Evolutionary conservation across 2,329 filamentous ascomycete species (phyloP), one percentile per base, ranked within the genome.

Genomic region (Lachnellula willkommii): DNA sequence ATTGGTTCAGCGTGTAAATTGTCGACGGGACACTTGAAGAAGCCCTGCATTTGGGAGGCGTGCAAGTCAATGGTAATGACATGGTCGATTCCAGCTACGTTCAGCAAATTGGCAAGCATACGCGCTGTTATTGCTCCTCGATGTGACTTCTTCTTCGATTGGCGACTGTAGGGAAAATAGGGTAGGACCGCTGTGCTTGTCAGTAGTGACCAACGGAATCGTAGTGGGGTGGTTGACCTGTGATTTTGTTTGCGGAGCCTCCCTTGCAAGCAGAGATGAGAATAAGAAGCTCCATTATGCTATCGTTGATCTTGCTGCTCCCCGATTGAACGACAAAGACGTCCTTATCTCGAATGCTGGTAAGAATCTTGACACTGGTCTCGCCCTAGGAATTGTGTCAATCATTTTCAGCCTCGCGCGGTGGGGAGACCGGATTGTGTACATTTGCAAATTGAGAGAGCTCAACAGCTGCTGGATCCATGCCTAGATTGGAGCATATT

Each of bases 221-320:
- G 11, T 17, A 12, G 17, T 51, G 22, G 48, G 39, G 37, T 11
- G 39, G 73, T 81, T 65, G 79, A 96, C 93, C 93, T 66, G 93
- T 97, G 70, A 97, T 89, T 68, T 94, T 95, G 77, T 92, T 96
- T 60, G 94, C 90, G 53, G 94, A 97, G 63, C 93, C 94, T 69
- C 94, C 92, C 75, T 96, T 97, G 81, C 94, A 99, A 65, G 94
- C 94, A 63, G 90, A 94, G 68, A 97, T 96, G 90, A 99, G 95
- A 74, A 99, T 97, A 70, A 99, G 82, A 70, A 99, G 82, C 79
- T 99, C 94, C 91, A 99, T 96, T 70, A 99, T 91, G 69, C 90
- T 95, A 76, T 99, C 94, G 73, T 99, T 99, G 80, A 96, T 96
- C 75, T 88, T 90, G 70, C 85, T 81, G 75, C 94, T 96, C 63